Percentiles rank a stretch among this genome's conserved stretches.
Conservation (phyloP, 257 asterid genomes). For the Solanum virginianum region DNA sequence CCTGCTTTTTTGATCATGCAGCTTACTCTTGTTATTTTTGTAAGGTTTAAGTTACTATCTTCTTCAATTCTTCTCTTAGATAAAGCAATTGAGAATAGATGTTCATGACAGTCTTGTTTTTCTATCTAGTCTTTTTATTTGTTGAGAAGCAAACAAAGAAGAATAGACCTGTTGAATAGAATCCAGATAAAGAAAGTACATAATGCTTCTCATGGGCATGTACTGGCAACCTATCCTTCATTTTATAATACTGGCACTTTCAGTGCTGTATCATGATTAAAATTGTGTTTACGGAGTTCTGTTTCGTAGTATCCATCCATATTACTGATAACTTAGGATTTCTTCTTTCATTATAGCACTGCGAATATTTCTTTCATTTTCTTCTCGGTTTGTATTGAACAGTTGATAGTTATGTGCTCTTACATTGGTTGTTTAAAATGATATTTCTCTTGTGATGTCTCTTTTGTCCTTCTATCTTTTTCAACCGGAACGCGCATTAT, state of each 20-base stretch:
- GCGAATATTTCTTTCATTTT: neutral
- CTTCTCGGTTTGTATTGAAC: neutral
- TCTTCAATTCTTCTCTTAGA: neutral
- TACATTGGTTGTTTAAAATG: neutral
- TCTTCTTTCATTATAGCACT: neutral
- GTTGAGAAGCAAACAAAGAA: neutral
- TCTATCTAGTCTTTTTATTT: neutral
- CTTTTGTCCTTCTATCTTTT: neutral
- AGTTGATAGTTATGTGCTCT: neutral
- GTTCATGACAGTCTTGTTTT: neutral
- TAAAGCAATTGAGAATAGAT: neutral
- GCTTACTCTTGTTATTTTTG: neutral
- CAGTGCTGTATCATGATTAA: neutral
- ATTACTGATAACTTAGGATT: neutral
- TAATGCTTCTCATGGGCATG: neutral
- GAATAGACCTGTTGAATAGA: neutral
- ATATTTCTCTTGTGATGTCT: neutral
- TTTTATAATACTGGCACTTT: neutral
- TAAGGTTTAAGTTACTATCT: neutral
- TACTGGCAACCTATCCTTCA: neutral
- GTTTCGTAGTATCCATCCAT: neutral
- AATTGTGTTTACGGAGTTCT: neutral
- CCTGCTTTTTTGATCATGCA: neutral
- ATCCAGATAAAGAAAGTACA: neutral
- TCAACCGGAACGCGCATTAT: neutral